Evolutionary conservation across 768 basidiomycete genomes (phyloP).

Genomic region (Filobasidium floriforme): DNA sequence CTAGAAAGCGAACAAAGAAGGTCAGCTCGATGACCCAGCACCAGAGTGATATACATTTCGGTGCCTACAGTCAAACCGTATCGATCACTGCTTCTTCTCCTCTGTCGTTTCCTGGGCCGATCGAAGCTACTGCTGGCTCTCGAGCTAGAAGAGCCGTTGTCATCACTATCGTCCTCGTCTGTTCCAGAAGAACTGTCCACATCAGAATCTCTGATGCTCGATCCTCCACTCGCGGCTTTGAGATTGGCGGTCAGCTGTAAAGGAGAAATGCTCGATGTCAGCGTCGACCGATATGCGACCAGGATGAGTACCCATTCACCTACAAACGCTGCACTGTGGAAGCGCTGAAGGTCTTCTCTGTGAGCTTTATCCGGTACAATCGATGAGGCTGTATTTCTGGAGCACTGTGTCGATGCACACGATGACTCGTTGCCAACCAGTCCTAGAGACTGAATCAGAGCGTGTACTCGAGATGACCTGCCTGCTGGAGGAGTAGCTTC

Average conservation of each 20-base stretch:
- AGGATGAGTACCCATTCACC: too few relatives aligned
- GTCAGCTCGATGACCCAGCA: not conserved
- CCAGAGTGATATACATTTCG: not conserved
- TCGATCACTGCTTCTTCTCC: not conserved
- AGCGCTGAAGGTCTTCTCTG: constrained; percentile 53
- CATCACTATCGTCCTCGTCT: not conserved
- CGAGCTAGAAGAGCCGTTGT: not conserved
- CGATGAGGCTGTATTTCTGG: too few relatives aligned
- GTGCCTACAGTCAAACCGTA: not conserved
- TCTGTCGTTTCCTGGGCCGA: not conserved
- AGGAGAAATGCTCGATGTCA: not conserved
- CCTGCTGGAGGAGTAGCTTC: constrained; percentile 21
- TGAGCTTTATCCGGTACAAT: too few relatives aligned
- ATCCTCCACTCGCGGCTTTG: not conserved
- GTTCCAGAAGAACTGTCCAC: not conserved
- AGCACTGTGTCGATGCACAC: too few relatives aligned
- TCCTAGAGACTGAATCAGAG: constrained; percentile 26
- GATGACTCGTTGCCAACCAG: too few relatives aligned
- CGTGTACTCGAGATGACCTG: constrained; percentile 36
- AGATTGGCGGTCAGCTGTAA: not conserved
- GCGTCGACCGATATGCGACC: not conserved
- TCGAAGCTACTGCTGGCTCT: not conserved
- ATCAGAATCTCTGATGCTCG: too few relatives aligned
- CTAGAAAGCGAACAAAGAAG: not conserved
- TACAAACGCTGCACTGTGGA: constrained; percentile 67